Percentiles rank a stretch among this genome's conserved stretches.
phyloP scores from a whole-genome alignment of 495 filamentous ascomycete species.

The Penicillium daleae region DNA sequence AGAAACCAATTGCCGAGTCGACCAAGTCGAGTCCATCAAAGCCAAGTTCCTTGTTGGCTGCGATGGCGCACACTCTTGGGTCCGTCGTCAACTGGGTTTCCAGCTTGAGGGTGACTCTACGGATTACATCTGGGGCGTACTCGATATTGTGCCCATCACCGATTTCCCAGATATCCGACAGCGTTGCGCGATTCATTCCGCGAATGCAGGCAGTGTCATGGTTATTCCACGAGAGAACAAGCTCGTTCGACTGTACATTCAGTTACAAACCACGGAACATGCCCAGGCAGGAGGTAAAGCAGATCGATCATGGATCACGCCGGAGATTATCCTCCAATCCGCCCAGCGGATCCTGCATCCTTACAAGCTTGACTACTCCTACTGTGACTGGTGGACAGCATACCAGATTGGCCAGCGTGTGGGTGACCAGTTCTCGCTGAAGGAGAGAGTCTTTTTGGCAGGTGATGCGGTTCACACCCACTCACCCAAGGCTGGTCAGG shows the following conservation, averaged over 20 bases:
- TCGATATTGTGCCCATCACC: constrained; percentile 65
- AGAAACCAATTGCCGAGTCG: constrained; percentile 28
- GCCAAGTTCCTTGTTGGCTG: constrained; percentile 68
- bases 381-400: constrained; percentile 66
- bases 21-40: constrained; percentile 42
- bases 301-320: constrained; percentile 59
- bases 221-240: constrained; percentile 69
- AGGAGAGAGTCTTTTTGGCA: constrained; percentile 68
- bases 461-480: constrained; percentile 63
- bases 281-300: constrained; percentile 28
- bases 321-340: constrained; percentile 58
- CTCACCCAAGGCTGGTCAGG: constrained; percentile 73
- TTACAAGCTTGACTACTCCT: constrained; percentile 62
- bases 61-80: constrained; percentile 67
- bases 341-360: constrained; percentile 64
- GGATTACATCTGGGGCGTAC: constrained; percentile 63
- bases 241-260: constrained; percentile 70
- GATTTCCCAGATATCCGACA: constrained; percentile 69
- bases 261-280: constrained; percentile 56
- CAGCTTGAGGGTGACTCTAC: constrained; percentile 60
- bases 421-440: constrained; percentile 58
- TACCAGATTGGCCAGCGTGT: constrained; percentile 69
- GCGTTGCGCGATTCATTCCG: constrained; percentile 65
- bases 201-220: constrained; percentile 62
- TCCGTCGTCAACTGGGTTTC: constrained; percentile 55